phyloP scores from a whole-genome alignment of 2,329 filamentous ascomycete species.

The Sphaerostilbella broomeana region DNA sequence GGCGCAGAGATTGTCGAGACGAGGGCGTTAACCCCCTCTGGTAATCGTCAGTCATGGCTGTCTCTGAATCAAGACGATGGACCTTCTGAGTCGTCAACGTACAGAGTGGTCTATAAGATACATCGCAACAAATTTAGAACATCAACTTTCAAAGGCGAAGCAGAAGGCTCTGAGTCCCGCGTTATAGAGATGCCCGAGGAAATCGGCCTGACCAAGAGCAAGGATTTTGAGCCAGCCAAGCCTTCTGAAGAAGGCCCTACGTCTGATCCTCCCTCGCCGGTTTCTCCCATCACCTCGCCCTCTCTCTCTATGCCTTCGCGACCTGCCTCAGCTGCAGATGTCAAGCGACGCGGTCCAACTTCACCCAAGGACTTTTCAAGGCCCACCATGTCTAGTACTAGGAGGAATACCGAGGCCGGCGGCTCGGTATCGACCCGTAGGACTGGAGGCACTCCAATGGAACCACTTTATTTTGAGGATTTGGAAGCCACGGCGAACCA shows the following conservation, averaged over 20 bases:
- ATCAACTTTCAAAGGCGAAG: conserved; percentile 32
- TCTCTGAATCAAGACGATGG: conserved; percentile 19
- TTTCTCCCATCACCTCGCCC: conserved; percentile 1
- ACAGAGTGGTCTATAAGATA: conserved; percentile 54
- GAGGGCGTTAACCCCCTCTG: conserved; percentile 18
- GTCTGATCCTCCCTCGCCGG: conserved; percentile 3
- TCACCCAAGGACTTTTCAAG: conserved; percentile 8
- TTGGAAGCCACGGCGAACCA: conserved; percentile 34
- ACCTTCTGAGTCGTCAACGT: conserved; percentile 25
- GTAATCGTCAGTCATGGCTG: conserved; percentile 5
- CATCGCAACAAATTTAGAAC: conserved; percentile 44
- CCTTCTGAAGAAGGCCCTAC: conserved; percentile 2
- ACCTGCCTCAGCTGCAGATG: neutral
- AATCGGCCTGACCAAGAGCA: neutral
- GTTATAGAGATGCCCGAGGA: conserved; percentile 25
- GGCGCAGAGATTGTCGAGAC: conserved; percentile 55
- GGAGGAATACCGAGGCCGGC: conserved; percentile 4
- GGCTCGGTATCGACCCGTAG: conserved; percentile 6
- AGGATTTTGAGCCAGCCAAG: neutral
- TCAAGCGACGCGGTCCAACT: neutral
- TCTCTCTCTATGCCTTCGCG: neutral
- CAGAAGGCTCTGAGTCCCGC: conserved; percentile 22
- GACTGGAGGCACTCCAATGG: conserved; percentile 17
- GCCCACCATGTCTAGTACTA: conserved; percentile 9
- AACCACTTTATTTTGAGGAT: conserved; percentile 3